Evolutionary conservation across 2,329 filamentous ascomycete species (phyloP).

Genomic region (Chrysoporthe deuterocubensis): DNA sequence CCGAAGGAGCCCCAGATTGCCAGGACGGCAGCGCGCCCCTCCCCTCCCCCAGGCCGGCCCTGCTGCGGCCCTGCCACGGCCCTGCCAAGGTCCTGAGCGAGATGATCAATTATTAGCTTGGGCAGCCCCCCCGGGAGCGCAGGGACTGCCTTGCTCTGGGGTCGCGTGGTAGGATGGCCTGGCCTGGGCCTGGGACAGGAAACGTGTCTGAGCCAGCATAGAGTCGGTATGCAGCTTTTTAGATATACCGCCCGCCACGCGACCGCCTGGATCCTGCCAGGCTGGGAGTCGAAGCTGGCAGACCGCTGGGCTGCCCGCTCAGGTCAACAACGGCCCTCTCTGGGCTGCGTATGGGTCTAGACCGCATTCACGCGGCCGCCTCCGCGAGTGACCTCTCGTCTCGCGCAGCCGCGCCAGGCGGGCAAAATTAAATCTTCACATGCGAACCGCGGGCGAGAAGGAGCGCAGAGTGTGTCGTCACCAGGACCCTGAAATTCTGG

Average conservation of each 20-base stretch:
- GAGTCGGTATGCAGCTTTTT: not conserved
- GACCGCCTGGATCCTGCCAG: not conserved
- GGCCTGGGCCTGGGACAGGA: not conserved
- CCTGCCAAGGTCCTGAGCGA: not conserved
- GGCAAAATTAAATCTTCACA: not conserved
- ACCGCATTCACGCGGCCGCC: not conserved
- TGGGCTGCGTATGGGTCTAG: not conserved
- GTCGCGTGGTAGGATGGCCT: slow-evolving; percentile 1
- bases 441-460: too few relatives aligned
- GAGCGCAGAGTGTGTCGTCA: slow-evolving; percentile 10
- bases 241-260: not conserved
- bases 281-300: too few relatives aligned
- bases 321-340: too few relatives aligned
- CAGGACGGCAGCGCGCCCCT: too few relatives aligned
- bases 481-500: slow-evolving; percentile 9
- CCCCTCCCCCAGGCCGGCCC: too few relatives aligned
- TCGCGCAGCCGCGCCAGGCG: slow-evolving; percentile 1
- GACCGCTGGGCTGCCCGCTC: too few relatives aligned
- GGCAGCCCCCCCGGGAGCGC: not conserved
- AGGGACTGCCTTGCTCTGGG: slow-evolving; percentile 11
- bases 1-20: slow-evolving; percentile 10
- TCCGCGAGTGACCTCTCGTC: not conserved
- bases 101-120: slow-evolving; percentile 8
- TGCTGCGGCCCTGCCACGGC: not conserved
- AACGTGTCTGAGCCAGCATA: not conserved